Conservation (phyloP, 2,329 filamentous ascomycete genomes). For the Microdochium nivale region DNA sequence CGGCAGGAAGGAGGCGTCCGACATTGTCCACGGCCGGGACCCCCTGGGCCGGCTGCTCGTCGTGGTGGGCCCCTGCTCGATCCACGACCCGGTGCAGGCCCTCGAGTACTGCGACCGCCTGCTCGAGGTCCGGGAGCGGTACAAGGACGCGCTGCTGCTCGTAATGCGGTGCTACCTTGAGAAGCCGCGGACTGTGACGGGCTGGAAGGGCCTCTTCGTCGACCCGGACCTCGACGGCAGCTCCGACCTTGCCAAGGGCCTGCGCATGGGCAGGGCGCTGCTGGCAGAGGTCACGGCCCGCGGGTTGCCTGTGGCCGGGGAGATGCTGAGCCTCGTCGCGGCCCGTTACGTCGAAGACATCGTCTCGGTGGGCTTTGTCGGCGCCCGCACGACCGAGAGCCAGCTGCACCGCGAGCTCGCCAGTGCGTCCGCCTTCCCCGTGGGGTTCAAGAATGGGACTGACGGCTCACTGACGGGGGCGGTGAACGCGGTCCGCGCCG, state of each 20-base stretch:
- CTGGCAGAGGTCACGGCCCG: slow-evolving; percentile 86
- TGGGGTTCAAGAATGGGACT: slow-evolving; percentile 99
- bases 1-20: slow-evolving; percentile 55
- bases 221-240: slow-evolving; percentile 97
- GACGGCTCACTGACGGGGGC: slow-evolving; percentile 84
- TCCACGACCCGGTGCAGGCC: slow-evolving; percentile 89
- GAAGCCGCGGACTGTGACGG: slow-evolving; percentile 94
- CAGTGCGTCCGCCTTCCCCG: slow-evolving; percentile 89
- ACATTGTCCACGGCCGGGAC: slow-evolving; percentile 60
- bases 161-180: slow-evolving; percentile 98
- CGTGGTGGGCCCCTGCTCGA: slow-evolving; percentile 90
- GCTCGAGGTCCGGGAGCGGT: slow-evolving; percentile 73
- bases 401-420: slow-evolving; percentile 93
- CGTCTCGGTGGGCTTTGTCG: slow-evolving; percentile 84
- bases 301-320: slow-evolving; percentile 92
- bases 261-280: slow-evolving; percentile 77
- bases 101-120: slow-evolving; percentile 88
- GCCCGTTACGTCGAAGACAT: slow-evolving; percentile 93
- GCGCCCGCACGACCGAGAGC: slow-evolving; percentile 88
- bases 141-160: slow-evolving; percentile 81
- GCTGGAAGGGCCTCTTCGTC: slow-evolving; percentile 98
- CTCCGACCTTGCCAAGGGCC: slow-evolving; percentile 98
- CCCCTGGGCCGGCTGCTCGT: slow-evolving; percentile 54
- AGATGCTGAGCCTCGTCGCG: slow-evolving; percentile 97
- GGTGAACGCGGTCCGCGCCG: slow-evolving; percentile 90